These are phyloP conservation scores for Debaryomycetaceae sp. DNA, from an alignment of 1,139 yeast species.

Conservation along the genomic window DNA sequence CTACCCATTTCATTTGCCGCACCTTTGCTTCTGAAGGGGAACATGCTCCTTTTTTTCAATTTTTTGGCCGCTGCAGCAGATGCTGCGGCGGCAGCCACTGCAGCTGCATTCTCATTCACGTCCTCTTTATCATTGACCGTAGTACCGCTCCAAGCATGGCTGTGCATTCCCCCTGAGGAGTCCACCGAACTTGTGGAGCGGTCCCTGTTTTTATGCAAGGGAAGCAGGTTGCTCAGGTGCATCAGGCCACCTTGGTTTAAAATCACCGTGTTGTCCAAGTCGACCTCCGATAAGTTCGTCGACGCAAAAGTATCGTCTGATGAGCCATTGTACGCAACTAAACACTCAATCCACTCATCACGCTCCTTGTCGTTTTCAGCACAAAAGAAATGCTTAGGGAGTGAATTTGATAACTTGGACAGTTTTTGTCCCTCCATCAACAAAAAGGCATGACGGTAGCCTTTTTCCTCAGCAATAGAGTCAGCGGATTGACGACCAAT, in stretches of 20 bases:
- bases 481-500: conserved; percentile 63
- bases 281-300: conserved; percentile 9
- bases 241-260: conserved; percentile 9
- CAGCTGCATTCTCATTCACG: conserved; percentile 4
- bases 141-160: conserved; percentile 3
- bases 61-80: conserved; percentile 23
- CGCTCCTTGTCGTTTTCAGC: conserved; percentile 81
- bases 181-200: conserved; percentile 11
- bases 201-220: background rate
- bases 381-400: conserved; percentile 66
- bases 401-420: conserved; percentile 48
- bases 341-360: conserved; percentile 68
- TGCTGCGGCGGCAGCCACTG: background rate
- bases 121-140: conserved; percentile 6
- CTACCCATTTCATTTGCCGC: conserved; percentile 4
- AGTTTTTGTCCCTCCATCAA: conserved; percentile 60
- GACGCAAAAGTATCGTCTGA: conserved; percentile 10
- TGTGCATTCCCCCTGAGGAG: conserved; percentile 4
- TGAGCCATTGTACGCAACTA: conserved; percentile 41
- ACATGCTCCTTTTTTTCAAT: conserved; percentile 52
- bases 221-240: conserved; percentile 11
- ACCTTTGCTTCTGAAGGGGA: conserved; percentile 48
- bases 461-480: conserved; percentile 61
- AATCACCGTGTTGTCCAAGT: conserved; percentile 2
- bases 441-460: conserved; percentile 74